Evolutionary conservation across 192 early-diverging fungal genomes (phyloP).

Genomic region (Dispira simplex): DNA sequence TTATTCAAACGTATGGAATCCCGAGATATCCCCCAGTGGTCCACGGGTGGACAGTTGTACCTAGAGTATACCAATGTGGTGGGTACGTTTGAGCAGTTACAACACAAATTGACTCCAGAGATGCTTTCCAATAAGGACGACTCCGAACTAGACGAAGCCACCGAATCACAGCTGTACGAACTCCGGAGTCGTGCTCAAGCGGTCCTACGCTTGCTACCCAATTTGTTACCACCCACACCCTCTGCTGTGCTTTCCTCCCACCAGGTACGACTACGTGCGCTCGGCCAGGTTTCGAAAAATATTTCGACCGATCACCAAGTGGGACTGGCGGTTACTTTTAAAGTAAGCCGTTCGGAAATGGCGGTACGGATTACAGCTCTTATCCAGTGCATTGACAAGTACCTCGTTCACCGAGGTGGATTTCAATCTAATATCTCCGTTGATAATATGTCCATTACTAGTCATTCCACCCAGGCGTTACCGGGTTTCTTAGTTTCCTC

Average conservation of each 20-base stretch:
- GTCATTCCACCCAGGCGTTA: neutral
- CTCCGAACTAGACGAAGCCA: too few relatives aligned
- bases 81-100: neutral
- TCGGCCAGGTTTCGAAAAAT: neutral
- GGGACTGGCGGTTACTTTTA: neutral
- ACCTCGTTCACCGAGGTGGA: neutral
- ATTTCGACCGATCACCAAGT: neutral
- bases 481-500: too few relatives aligned
- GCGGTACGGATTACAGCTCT: neutral
- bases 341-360: conserved; percentile 6
- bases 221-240: neutral
- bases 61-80: neutral
- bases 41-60: conserved; percentile 1
- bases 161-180: neutral
- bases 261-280: neutral
- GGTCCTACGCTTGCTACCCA: neutral
- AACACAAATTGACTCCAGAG: too few relatives aligned
- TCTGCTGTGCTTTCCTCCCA: neutral
- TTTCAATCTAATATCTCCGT: neutral
- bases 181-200: neutral
- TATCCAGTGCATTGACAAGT: neutral
- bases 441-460: neutral
- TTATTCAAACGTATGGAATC: neutral
- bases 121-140: neutral
- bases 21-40: neutral